phyloP scores from a whole-genome alignment of 345 rosid genomes.

The Erodium maritimum region DNA sequence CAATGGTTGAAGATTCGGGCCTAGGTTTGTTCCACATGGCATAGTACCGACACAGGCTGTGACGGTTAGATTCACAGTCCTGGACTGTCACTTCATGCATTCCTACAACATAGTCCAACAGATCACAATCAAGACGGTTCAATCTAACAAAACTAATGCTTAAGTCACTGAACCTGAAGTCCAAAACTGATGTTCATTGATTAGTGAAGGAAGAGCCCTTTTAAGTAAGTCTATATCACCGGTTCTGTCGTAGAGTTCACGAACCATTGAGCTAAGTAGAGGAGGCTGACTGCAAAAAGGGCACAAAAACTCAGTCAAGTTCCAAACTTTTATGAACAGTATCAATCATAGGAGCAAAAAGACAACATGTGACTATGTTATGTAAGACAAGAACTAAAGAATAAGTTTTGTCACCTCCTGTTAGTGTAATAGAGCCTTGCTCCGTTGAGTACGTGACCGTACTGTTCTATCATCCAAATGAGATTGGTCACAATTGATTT shows the following conservation, averaged over 20 bases:
- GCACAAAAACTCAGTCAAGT: neutral
- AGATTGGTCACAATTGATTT: constrained; percentile 62
- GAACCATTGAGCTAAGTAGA: constrained; percentile 75
- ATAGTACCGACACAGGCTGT: constrained; percentile 59
- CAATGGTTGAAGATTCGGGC: constrained; percentile 58
- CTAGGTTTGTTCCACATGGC: constrained; percentile 90
- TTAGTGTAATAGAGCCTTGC: constrained; percentile 79
- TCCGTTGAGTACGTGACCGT: constrained; percentile 72
- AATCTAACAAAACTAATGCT: neutral
- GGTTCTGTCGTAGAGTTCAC: constrained; percentile 50
- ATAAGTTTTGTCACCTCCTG: constrained; percentile 39
- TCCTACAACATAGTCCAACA: constrained; percentile 25
- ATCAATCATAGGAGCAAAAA: too few species aligned
- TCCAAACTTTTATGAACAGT: neutral
- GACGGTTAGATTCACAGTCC: constrained; percentile 35
- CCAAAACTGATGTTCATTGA: constrained; percentile 75
- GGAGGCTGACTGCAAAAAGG: constrained; percentile 67
- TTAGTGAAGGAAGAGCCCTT: constrained; percentile 51
- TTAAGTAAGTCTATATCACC: constrained; percentile 42
- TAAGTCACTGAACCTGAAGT: constrained; percentile 34
- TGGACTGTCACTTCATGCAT: constrained; percentile 46
- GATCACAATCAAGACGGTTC: neutral
- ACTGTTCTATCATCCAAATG: constrained; percentile 45
- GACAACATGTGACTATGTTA: too few species aligned
- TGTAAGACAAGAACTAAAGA: neutral